These are phyloP conservation scores for Talaromyces atroroseus DNA, from an alignment of 2,329 filamentous ascomycete genomes.

Conservation along the genomic window DNA sequence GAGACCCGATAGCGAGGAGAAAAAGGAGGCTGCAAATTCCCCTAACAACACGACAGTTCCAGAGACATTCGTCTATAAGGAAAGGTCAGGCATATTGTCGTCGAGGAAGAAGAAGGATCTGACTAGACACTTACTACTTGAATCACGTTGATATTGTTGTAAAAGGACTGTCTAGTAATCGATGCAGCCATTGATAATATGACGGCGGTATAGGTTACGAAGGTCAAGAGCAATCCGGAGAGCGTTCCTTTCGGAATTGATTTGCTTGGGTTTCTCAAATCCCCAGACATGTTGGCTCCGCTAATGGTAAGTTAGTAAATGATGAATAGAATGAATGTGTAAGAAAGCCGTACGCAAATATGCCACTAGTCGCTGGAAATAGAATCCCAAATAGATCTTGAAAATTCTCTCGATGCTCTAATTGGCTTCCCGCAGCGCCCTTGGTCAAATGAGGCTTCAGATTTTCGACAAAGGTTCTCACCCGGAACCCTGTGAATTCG, in stretches of 20 bases:
- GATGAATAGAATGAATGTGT: background rate
- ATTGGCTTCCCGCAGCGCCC: conserved; percentile 57
- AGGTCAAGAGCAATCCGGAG: conserved; percentile 69
- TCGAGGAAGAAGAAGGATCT: background rate
- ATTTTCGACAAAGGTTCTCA: conserved; percentile 67
- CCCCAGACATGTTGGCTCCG: conserved; percentile 86
- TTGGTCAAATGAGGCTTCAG: conserved; percentile 61
- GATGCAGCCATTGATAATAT: conserved; percentile 73
- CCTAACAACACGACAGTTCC: conserved; percentile 68
- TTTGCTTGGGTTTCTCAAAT: conserved; percentile 74
- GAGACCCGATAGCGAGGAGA: conserved; percentile 81
- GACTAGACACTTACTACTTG: conserved; percentile 50
- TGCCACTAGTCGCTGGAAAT: conserved; percentile 64
- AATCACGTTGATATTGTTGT: conserved; percentile 71
- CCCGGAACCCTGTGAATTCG: conserved; percentile 70
- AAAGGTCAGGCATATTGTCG: background rate
- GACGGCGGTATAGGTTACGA: conserved; percentile 69
- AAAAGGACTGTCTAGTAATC: conserved; percentile 67
- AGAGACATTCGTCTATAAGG: conserved; percentile 62
- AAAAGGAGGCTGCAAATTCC: conserved; percentile 76
- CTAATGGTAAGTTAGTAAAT: conserved; percentile 44
- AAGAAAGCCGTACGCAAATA: conserved; percentile 47
- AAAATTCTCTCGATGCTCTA: conserved; percentile 62
- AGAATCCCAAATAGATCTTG: conserved; percentile 80
- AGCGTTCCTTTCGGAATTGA: conserved; percentile 81